Base-by-base conservation (phyloP, 257 asterid species). In the Eustoma russellianum region DNA sequence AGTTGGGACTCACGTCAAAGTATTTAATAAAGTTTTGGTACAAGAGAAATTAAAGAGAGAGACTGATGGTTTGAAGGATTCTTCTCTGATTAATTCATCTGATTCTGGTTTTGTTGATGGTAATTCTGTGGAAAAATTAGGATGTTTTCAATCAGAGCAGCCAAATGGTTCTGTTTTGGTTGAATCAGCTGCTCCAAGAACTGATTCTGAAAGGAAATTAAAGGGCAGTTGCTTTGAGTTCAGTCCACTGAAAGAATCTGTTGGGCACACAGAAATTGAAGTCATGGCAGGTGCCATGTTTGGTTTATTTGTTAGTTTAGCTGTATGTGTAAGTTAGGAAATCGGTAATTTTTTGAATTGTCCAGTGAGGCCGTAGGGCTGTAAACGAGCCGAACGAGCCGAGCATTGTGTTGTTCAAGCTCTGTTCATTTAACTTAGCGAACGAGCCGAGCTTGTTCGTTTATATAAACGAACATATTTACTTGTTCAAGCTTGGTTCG, bases 241-340 rank as follows among this genome's bases (percentile, higher is more conserved):
- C 46, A 49, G 58, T 43, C 71, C 63, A 4, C 46, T 86, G 73
- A 91, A 86, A 77, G 98, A 91, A 76, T 77, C 95, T 1, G 69
- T 91, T 8, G 98, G 98, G 14, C 98, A 91, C 60, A 83, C 98
- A 41, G 89, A 80, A 66, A 49, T 72, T 41, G 96, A 91, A 69
- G 98, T 91, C 34, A 72, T 70, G 11, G 96, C 94, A 0, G 98
- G 98, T 63, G 98, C 95, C 63, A 49, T 84, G 49, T 76, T 86
- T 71, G 98, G 98, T 50, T 78, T 91, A 64, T 49, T 86, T 1
- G 82, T 84, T 48, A 80, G 89, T 59, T 54, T 86, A 64, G 81
- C 82, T 4, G 65, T 81, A 59, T 55, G 69, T 73, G 30, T 73
- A 52, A 63, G 41, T 4, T 50, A 44, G 50, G 38, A 33, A 17